Evolutionary conservation across 1,139 yeast species (phyloP), one percentile per base, ranked within the genome.

Genomic region (Taiozyma onychis): DNA sequence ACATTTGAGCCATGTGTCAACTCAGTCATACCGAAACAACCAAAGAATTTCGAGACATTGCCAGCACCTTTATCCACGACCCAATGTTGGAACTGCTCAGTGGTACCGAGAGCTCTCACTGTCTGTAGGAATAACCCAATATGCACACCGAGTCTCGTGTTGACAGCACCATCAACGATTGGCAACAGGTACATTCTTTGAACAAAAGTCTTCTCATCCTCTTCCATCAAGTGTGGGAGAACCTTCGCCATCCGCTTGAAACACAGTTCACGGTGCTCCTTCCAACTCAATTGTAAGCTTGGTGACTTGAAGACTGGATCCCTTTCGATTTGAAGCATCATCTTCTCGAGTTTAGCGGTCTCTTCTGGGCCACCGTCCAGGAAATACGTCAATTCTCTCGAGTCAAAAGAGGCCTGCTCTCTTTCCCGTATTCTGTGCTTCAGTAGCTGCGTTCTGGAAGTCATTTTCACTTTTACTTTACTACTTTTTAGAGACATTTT

Each of bases 1-100:
- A 89, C 96, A 64, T 89, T 89, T 39, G 96, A 87, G 41, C 97
- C 97, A 65, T 89, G 97, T 10, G 91, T 95, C 64, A 89, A 71
- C 71, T 89, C 97, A 34, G 97, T 89, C 97, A 89, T 89, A 51
- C 87, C 89, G 67, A 89, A 89, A 70, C 97, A 89, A 11, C 97
- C 97, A 64, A 84, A 88, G 58, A 89, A 78, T 50, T 80, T 82
- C 59, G 78, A 79, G 52, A 85, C 70, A 53, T 70, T 69, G 18
- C 75, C 72, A 10, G 93, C 88, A 57, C 95, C 96, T 59, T 82
- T 76, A 58, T 79, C 79, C 51, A 88, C 75, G 95, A 87, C 75
- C 97, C 97, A 89, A 69, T 78, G 88, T 37, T 67, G 65, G 47
- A 75, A 66, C 65, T 78, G 83, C 51, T 71, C 75, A 34, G 72